Base-by-base conservation (phyloP, 2,329 filamentous ascomycete species). In the Furcasterigmium sp. region DNA sequence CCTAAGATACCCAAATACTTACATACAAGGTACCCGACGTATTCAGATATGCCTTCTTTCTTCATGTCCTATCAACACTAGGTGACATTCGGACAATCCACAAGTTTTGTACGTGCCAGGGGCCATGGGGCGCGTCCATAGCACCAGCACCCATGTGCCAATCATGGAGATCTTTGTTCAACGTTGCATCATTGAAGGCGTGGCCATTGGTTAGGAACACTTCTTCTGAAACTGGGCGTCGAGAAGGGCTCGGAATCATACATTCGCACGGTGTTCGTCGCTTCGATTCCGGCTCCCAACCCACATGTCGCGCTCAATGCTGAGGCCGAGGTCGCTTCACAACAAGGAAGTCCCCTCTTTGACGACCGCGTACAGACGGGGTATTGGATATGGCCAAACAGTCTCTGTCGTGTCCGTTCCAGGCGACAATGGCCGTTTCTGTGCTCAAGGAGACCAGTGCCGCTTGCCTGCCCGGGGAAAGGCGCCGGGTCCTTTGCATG, bases 151-250 rank as follows among this genome's bases (percentile, higher is more conserved):
- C n/a, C 28, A 34, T 40, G 38, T 23, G 30, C 18, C 30, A 36
- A 41, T 43, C 36, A 34, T 44, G 34, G 44, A 41, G 46, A 47
- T 47, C 37, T 45, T 28, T 42, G 48, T 50, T 18, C 45, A 50
- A 50, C 48, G 48, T 50, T 50, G 48, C 48, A 47, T 49, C 41
- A 32, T 40, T 39, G 26, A 40, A 41, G 30, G 41, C 39, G 46
- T 40, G 39, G 29, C 32, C 30, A 41, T 41, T 41, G 39, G 39
- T 8, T 17, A 18, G 32, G 32, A 9, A 17, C 32, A 35, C 32
- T 17, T 9, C n/a, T 17, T 42, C 19, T 50, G 44, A 49, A 49
- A 50, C 44, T 30, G 38, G 46, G 20, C 32, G 39, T 32, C n/a
- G 26, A 49, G 47, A 43, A 45, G 42, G 41, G 46, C 46, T 44